A percentile compares a stretch with the other conserved stretches of the same genome.
Evolutionary conservation across 1,139 yeast species (phyloP).

Genomic region (Candida sojae): DNA sequence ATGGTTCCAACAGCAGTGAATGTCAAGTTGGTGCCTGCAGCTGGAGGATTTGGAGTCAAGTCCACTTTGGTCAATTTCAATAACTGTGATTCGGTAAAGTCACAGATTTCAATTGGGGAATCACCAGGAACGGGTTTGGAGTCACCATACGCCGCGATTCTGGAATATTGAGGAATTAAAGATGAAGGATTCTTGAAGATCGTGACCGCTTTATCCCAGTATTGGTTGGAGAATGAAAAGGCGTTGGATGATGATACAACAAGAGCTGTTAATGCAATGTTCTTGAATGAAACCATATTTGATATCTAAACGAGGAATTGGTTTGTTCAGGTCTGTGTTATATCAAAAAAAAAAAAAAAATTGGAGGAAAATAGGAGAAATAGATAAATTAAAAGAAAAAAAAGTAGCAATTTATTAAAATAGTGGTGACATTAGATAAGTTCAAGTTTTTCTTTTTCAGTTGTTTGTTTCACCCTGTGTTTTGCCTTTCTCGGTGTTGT

Average conservation of each 20-base stretch:
- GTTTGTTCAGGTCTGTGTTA: too few species aligned
- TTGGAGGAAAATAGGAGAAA: neutral
- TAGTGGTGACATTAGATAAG: too few species aligned
- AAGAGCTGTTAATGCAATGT: conserved; percentile 19
- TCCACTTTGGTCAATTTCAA: conserved; percentile 61
- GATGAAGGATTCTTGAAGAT: conserved; percentile 16
- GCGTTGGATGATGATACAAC: conserved; percentile 21
- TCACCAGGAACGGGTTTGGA: conserved; percentile 85
- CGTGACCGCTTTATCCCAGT: conserved; percentile 20
- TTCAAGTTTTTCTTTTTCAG: too few species aligned
- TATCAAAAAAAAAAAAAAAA: neutral
- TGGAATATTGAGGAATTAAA: neutral
- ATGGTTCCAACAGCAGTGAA: conserved; percentile 73
- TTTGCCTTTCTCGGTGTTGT: too few species aligned
- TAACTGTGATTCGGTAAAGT: conserved; percentile 59
- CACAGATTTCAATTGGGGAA: conserved; percentile 82
- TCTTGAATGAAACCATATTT: conserved; percentile 30
- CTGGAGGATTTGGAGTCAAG: conserved; percentile 85
- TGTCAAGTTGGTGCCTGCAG: conserved; percentile 75
- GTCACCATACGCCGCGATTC: conserved; percentile 17
- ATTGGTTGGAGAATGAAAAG: conserved; percentile 14
- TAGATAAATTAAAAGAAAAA: too few species aligned
- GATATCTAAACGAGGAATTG: too few species aligned
- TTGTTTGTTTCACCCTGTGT: too few species aligned
- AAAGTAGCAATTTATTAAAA: too few species aligned